Base-by-base conservation (phyloP, 192 early-diverging fungal genomes). In the Podila epicladia region DNA sequence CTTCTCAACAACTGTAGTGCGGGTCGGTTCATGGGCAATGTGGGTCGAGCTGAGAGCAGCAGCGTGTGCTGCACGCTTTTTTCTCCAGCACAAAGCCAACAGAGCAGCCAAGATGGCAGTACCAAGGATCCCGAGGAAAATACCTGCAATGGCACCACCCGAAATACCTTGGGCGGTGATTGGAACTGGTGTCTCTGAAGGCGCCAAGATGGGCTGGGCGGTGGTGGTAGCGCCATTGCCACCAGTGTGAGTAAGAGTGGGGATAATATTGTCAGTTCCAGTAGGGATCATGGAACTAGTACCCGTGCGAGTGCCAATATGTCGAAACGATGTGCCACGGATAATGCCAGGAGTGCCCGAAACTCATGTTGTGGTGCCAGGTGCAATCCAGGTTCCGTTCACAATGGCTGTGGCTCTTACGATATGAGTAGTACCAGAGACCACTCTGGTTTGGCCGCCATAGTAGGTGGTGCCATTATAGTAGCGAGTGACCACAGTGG, bases 1-100 rank as follows among this genome's bases (percentile, higher is more conserved):
- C 67, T 75, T 75, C 62, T 75, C 74, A 1, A 50, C 38, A 12
- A 75, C 67, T 3, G 53, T 48, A 6, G 74, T 75, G 33, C 67
- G 66, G 0, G 67, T 45, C 1, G 67, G 31, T 9, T 29, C 22
- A 28, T 51, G 48, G 45, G 20, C 22, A 49, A 65, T 50, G n/a
- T 45, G 58, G 32, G 57, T 74, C 20, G 64, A 50, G 28, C 26
- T 22, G 12, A 51, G 31, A 17, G 28, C 19, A 8, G 67, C 22
- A 1, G 55, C 49, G 28, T 74, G 73, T 13, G 58, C 66, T 9
- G 17, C 65, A 41, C 67, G 74, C 35, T 35, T 35, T 0, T 28
- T 15, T 24, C 67, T 66, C 74, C 74, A 75, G 67, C 74, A 75
- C 26, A 58, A 24, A 13, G 31, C 74, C 41, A 75, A 33, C 2